Conservation (phyloP, 805 yeast species). For the Yamadazyma akitaensis region DNA sequence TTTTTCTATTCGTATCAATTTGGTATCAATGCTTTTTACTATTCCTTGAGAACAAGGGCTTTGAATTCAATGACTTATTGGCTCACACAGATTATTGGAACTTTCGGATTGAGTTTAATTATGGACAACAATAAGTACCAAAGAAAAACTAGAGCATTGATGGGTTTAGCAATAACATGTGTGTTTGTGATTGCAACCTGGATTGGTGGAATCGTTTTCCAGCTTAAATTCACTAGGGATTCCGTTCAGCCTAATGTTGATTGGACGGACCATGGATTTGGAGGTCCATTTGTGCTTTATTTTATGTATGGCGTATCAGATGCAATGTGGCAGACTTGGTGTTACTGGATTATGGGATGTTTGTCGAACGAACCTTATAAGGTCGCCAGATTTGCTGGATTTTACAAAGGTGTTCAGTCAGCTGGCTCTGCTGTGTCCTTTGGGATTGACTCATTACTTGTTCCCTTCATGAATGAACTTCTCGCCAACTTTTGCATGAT, state of each 20-base stretch:
- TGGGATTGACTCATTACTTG: conserved; percentile 12
- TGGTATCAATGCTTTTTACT: conserved; percentile 12
- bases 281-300: conserved; percentile 54
- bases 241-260: conserved; percentile 34
- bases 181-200: conserved; percentile 8
- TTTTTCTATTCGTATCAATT: conserved; percentile 13
- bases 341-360: conserved; percentile 11
- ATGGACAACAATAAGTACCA: conserved; percentile 8
- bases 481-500: conserved; percentile 11
- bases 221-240: conserved; percentile 5
- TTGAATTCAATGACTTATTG: conserved; percentile 15
- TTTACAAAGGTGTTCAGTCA: conserved; percentile 12
- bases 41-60: conserved; percentile 13
- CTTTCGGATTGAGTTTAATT: conserved; percentile 9
- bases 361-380: conserved; percentile 16
- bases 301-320: conserved; percentile 54
- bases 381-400: conserved; percentile 12
- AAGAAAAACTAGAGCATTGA: conserved; percentile 13
- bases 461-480: conserved; percentile 7
- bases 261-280: conserved; percentile 40
- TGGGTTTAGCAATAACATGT: conserved; percentile 7
- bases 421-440: conserved; percentile 14
- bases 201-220: conserved; percentile 11
- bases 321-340: conserved; percentile 26
- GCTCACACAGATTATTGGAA: conserved; percentile 14